A percentile compares a stretch with the other conserved stretches of the same genome.
Conservation (phyloP, 345 rosid species). For the Theobroma cacao region DNA sequence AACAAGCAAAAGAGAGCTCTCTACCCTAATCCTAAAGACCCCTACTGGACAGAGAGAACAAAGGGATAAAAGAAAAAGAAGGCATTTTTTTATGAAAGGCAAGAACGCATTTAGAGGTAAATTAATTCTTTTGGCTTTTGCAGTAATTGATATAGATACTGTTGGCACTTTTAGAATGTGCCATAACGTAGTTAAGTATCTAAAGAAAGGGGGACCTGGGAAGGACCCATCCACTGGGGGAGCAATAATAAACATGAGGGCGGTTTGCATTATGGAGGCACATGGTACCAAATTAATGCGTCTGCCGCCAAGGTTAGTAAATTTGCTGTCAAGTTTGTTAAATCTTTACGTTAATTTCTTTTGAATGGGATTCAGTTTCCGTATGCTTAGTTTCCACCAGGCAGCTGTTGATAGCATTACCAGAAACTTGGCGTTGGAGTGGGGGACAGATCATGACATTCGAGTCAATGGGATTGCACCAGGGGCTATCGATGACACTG, state of each 20-base stretch:
- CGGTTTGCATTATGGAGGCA: conserved; percentile 70
- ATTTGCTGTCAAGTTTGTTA: background rate
- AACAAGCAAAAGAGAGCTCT: too few relatives aligned
- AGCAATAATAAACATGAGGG: conserved; percentile 64
- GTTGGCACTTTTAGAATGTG: conserved; percentile 83
- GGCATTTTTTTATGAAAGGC: too few relatives aligned
- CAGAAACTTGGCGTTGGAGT: conserved; percentile 74
- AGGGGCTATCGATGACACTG: conserved; percentile 68
- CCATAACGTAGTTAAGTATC: conserved; percentile 59
- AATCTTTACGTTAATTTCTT: background rate
- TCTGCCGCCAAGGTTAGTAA: conserved; percentile 73
- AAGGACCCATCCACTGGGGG: conserved; percentile 47
- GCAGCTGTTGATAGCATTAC: conserved; percentile 73
- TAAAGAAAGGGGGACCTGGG: conserved; percentile 67
- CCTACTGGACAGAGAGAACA: too few relatives aligned
- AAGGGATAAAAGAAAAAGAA: too few relatives aligned
- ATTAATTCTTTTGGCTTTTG: conserved; percentile 18
- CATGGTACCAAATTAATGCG: conserved; percentile 82
- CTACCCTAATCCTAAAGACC: too few relatives aligned
- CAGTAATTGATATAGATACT: conserved; percentile 74
- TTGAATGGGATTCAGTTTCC: background rate
- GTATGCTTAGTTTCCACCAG: conserved; percentile 27
- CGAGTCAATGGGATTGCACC: conserved; percentile 76
- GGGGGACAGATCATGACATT: conserved; percentile 69
- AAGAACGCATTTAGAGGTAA: background rate